A percentile compares a stretch with the other conserved stretches of the same genome.
Conservation (phyloP, 1,284 basidiomycete genomes). For the Golubevia pallescens region DNA sequence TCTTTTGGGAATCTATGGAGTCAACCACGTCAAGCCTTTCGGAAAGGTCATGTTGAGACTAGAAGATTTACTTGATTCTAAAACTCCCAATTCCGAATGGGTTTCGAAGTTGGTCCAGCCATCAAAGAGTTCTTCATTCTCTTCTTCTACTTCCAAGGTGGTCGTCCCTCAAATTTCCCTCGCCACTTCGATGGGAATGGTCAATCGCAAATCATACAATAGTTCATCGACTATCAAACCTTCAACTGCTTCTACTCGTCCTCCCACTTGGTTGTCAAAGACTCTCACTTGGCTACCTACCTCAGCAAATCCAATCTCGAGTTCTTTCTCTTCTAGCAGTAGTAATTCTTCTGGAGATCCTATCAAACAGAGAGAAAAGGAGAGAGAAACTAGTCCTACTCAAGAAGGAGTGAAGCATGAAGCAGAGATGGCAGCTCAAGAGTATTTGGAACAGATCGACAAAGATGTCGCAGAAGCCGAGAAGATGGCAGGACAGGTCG, state of each 20-base stretch:
- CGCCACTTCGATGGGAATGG: background rate
- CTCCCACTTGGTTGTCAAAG: background rate
- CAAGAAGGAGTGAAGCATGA: background rate
- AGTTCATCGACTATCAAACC: background rate
- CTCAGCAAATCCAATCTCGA: background rate
- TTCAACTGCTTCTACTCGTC: background rate
- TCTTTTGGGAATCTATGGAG: background rate
- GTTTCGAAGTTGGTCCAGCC: too few relatives aligned
- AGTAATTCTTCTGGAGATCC: background rate
- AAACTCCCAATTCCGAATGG: too few relatives aligned
- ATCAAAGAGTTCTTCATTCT: too few relatives aligned
- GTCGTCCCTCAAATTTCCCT: background rate
- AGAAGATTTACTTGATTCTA: too few relatives aligned
- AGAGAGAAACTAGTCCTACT: background rate
- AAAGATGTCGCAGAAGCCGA: background rate
- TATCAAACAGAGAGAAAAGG: background rate
- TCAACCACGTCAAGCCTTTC: too few relatives aligned
- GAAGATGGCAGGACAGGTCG: too few relatives aligned
- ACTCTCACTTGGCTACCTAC: background rate
- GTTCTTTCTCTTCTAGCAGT: background rate
- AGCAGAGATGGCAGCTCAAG: background rate
- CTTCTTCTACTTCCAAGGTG: too few relatives aligned
- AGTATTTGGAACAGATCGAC: background rate
- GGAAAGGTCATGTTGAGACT: too few relatives aligned
- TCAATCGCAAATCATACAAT: background rate